Conservation (phyloP, 2,329 filamentous ascomycete species). For the Raffaelea deltoideospora region DNA sequence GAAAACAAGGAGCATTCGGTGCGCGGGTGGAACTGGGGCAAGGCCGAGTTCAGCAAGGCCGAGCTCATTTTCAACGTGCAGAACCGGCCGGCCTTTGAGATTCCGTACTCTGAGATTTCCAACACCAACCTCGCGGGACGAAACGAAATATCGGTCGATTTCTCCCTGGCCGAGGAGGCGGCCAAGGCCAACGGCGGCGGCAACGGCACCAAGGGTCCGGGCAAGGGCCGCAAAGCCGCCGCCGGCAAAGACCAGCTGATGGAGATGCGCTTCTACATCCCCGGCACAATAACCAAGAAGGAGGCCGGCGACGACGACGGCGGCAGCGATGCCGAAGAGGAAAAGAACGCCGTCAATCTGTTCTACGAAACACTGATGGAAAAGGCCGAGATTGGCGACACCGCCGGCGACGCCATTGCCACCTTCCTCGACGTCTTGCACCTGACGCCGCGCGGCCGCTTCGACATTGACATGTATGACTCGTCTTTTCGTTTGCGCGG, state of each 20-base stretch:
- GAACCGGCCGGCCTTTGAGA: slow-evolving; percentile 89
- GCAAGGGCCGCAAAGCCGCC: slow-evolving; percentile 75
- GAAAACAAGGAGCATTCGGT: slow-evolving; percentile 90
- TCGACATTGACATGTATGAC: slow-evolving; percentile 99
- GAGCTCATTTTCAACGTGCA: slow-evolving; percentile 95
- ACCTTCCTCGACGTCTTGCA: slow-evolving; percentile 95
- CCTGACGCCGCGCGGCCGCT: slow-evolving; percentile 93
- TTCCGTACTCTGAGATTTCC: slow-evolving; percentile 92
- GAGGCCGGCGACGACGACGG: slow-evolving; percentile 58
- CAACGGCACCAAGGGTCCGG: slow-evolving; percentile 57
- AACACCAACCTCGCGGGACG: slow-evolving; percentile 97
- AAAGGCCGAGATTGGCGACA: slow-evolving; percentile 97
- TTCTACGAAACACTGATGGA: slow-evolving; percentile 98
- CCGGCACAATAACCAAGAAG: slow-evolving; percentile 71
- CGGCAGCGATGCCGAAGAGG: slow-evolving; percentile 54
- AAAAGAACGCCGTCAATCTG: slow-evolving; percentile 90
- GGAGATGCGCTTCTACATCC: slow-evolving; percentile 98
- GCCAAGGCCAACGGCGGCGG: slow-evolving; percentile 60
- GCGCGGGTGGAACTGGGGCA: slow-evolving; percentile 98
- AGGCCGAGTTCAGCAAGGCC: slow-evolving; percentile 88
- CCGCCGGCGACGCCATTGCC: slow-evolving; percentile 94
- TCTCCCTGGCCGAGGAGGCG: slow-evolving; percentile 61
- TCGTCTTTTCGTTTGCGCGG: slow-evolving; percentile 90
- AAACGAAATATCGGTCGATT: slow-evolving; percentile 94
- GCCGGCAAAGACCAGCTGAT: slow-evolving; percentile 86